Evolutionary conservation across 345 rosid species (phyloP).

Genomic region (Eucalyptus sp.): DNA sequence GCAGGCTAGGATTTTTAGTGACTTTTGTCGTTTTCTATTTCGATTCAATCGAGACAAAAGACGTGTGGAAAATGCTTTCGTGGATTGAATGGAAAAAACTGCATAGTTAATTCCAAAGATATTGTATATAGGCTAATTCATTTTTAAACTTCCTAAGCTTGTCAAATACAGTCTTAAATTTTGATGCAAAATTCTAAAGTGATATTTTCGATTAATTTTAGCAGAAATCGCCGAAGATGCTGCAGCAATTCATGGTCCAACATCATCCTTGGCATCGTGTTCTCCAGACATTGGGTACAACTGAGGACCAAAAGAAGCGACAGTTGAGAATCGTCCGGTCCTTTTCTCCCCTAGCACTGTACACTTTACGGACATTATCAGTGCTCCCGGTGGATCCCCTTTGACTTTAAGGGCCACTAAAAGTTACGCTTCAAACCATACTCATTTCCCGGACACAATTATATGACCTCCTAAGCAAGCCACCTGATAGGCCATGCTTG

Average conservation of each 20-base stretch:
- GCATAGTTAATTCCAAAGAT: not conserved
- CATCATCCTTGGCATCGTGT: not conserved
- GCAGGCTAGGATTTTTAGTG: not conserved
- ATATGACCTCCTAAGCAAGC: not conserved
- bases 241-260: not conserved
- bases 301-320: not conserved
- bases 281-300: not conserved
- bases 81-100: not conserved
- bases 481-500: not conserved
- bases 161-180: not conserved
- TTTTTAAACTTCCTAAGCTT: accelerated
- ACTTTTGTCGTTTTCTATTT: not conserved
- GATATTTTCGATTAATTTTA: not conserved
- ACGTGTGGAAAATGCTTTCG: not conserved
- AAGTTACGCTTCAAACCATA: not conserved
- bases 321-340: not conserved
- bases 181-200: not conserved
- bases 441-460: not conserved
- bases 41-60: not conserved
- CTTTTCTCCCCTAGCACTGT: not conserved
- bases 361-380: not conserved
- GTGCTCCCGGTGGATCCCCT: not conserved
- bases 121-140: not conserved
- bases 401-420: not conserved
- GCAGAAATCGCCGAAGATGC: not conserved